phyloP scores from a whole-genome alignment of 176 grass and related monocot species.

The Aegilops longissima region DNA sequence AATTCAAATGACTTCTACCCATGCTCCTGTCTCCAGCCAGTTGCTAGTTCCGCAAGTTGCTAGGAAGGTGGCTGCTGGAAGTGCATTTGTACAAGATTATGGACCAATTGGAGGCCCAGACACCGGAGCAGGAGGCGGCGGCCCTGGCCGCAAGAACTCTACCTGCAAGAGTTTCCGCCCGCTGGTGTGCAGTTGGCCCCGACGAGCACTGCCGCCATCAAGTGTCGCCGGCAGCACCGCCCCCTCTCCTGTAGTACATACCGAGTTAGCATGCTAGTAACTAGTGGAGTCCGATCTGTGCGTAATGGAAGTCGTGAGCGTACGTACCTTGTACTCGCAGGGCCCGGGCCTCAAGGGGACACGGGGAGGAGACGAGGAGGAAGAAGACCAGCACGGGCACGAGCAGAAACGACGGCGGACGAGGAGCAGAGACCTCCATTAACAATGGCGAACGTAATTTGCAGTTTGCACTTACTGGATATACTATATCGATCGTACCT shows the following conservation, averaged over 20 bases:
- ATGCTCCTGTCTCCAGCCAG: not conserved
- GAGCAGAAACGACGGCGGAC: not conserved
- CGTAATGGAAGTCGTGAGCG: not conserved
- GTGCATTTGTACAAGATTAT: not conserved
- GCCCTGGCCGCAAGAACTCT: not conserved
- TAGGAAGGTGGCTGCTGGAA: not conserved
- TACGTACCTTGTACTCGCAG: not conserved
- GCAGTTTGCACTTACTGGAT: not conserved
- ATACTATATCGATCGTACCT: not conserved
- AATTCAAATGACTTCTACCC: not conserved
- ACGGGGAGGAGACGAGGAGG: not conserved
- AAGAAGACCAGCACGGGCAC: not conserved
- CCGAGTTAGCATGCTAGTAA: not conserved
- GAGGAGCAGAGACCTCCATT: slow-evolving; percentile 2
- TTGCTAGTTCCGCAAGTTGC: not conserved
- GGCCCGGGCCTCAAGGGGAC: not conserved
- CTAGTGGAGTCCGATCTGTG: not conserved
- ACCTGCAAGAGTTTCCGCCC: not conserved
- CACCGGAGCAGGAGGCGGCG: slow-evolving; percentile 10
- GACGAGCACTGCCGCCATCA: not conserved
- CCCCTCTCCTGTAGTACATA: not conserved
- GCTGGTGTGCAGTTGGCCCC: not conserved
- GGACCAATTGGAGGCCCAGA: not conserved
- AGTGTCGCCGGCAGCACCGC: not conserved
- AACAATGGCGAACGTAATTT: not conserved